Percentiles rank a stretch among this genome's conserved stretches.
phyloP scores from a whole-genome alignment of 495 filamentous ascomycete genomes.

The Neurospora terricola region DNA sequence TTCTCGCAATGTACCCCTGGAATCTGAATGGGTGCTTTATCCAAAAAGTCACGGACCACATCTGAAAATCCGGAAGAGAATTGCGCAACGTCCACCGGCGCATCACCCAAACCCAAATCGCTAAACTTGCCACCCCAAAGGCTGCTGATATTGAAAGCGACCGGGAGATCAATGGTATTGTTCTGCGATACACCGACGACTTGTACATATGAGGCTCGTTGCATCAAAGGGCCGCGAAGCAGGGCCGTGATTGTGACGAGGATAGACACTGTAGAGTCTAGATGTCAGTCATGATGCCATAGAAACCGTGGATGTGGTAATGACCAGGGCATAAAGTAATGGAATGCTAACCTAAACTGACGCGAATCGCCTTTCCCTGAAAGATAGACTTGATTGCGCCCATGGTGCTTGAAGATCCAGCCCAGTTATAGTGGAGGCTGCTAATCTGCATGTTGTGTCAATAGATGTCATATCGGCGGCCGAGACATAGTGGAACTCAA shows the following conservation, averaged over 20 bases:
- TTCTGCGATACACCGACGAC: not conserved
- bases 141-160: not conserved
- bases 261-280: not conserved
- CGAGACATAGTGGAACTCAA: not conserved
- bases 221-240: not conserved
- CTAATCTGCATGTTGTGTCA: not conserved
- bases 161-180: not conserved
- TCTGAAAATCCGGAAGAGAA: not conserved
- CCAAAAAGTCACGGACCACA: not conserved
- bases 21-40: not conserved
- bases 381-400: not conserved
- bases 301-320: too few relatives aligned
- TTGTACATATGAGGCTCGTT: not conserved
- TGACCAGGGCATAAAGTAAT: not conserved
- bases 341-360: not conserved
- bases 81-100: not conserved
- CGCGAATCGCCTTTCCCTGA: rapidly evolving
- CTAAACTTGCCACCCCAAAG: not conserved
- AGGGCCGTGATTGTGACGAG: not conserved
- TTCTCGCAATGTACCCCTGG: not conserved
- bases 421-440: not conserved
- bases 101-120: too few relatives aligned
- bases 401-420: not conserved
- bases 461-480: too few relatives aligned
- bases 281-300: too few relatives aligned